Evolutionary conservation across 352 stramenopile genomes (phyloP), one percentile per base, ranked within the genome.

Genomic region (Heterotrichella gracilis): DNA sequence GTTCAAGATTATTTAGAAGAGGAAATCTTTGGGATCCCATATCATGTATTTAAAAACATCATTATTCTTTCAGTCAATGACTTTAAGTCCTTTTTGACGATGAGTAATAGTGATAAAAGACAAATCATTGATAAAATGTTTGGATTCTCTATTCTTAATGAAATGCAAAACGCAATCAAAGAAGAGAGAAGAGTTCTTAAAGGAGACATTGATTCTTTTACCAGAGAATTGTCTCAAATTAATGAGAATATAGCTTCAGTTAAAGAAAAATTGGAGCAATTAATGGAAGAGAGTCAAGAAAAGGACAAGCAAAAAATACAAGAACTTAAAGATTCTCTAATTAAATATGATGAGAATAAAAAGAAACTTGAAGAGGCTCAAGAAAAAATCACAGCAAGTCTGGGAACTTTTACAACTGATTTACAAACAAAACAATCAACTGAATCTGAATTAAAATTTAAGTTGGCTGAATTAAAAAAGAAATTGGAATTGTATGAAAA

Each of bases 371-470:
- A 53, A 53, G 32, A 9, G 9, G 32, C 32, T 53, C 32, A 53
- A 53, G 32, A 53, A 53, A n/a, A 53, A 53, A n/a, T 53, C n/a
- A n/a, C n/a, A n/a, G n/a, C n/a, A 53, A 53, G 32, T n/a, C 32
- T 53, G 32, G 32, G n/a, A n/a, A n/a, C 9, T 53, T 53, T 53
- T 53, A 53, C 32, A 9, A n/a, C n/a, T n/a, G n/a, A 53, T 17
- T 53, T 53, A n/a, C 32, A 53, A 53, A 17, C 32, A 53, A 9
- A 17, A 53, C 32, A 53, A 17, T 53, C 32, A 53, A n/a, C 32
- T 53, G n/a, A 53, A 53, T n/a, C n/a, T 53, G 32, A 53, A 53
- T 53, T n/a, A 53, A 53, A n/a, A 53, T 53, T n/a, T n/a, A 53
- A n/a, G n/a, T 53, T 17, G 9, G 9, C 9, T 9, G 32, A 53